Evolutionary conservation across 441 rosid genomes (phyloP), one percentile per base, ranked within the genome.

Genomic region (Daphne laureola): DNA sequence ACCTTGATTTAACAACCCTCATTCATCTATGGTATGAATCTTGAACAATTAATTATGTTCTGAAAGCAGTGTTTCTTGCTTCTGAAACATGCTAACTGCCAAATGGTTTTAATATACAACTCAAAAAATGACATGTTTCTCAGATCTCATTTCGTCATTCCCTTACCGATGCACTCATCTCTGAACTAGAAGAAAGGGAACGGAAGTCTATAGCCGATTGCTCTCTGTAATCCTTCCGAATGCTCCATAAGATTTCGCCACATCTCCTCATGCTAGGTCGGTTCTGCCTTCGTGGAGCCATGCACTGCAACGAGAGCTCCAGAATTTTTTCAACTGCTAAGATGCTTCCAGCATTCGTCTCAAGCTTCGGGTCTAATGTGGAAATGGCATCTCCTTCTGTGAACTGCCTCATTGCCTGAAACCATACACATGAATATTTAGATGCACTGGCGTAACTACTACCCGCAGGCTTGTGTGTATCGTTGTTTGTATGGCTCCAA

Each of bases 191-290:
- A 12, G 79, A 58, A 50, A 62, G 58, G 0, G 72, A 73, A 45
- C 17, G 61, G 38, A 55, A 17, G 61, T 76, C 79, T 36, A 65
- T 45, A 55, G 73, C 62, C 4, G 67, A 72, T 18, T 62, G 46
- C 31, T 81, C 92, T 63, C 79, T 78, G 68, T 73, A 89, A 64
- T 86, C 92, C 77, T 92, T 92, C 8, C 97, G 97, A 27, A 89
- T 76, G 25, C 71, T 69, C 94, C 98, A 89, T 12, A 92, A 78
- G 64, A 86, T 67, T 86, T 92, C 97, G 21, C 79, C 91, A 48
- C 97, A 89, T 49, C 72, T 77, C 65, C 76, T 80, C 97, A 92
- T 89, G 69, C 72, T 73, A n/a, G 98, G 94, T 66, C 98, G 72
- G 17, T 55, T 73, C 56, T 77, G 83, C 73, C 88, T 73, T 31